phyloP scores from a whole-genome alignment of 2,329 filamentous ascomycete genomes.

The Colletotrichum plurivorum region DNA sequence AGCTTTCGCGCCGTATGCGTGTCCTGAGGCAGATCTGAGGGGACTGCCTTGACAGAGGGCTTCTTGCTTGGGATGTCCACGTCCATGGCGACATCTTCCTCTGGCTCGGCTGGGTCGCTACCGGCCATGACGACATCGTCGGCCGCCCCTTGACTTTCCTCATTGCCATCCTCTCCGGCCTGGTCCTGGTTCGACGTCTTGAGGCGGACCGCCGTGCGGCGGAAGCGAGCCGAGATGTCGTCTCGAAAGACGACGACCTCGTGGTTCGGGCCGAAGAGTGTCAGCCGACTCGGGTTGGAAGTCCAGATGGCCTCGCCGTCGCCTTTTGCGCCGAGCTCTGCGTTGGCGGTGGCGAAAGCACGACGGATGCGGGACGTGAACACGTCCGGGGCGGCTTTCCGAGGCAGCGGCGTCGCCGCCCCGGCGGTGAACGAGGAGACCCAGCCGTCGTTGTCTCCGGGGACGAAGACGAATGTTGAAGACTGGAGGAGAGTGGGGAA shows the following conservation, averaged over 20 bases:
- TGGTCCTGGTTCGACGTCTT: constrained; percentile 59
- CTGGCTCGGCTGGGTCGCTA: constrained; percentile 42
- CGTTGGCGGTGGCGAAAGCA: constrained; percentile 83
- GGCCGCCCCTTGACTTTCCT: constrained; percentile 42
- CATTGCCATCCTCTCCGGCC: constrained; percentile 45
- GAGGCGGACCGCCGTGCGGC: constrained; percentile 82
- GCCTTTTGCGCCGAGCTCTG: constrained; percentile 69
- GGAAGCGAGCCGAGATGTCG: constrained; percentile 84
- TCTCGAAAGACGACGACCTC: constrained; percentile 92
- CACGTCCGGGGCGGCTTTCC: constrained; percentile 83
- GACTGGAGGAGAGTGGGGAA: constrained; percentile 84
- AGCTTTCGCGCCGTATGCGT: constrained; percentile 78
- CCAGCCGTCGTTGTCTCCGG: constrained; percentile 99
- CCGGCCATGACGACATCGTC: constrained; percentile 53
- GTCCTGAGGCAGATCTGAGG: constrained; percentile 59
- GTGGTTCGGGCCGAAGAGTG: constrained; percentile 88
- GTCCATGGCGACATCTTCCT: constrained; percentile 57
- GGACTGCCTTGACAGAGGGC: constrained; percentile 29
- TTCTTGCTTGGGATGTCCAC: constrained; percentile 51
- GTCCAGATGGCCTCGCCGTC: constrained; percentile 85
- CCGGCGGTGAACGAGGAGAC: constrained; percentile 86
- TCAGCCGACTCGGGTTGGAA: constrained; percentile 86
- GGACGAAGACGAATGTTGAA: constrained; percentile 91
- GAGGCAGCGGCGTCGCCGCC: constrained; percentile 77
- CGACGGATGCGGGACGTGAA: constrained; percentile 91